Evolutionary conservation across 2,329 filamentous ascomycete species (phyloP), one percentile per base, ranked within the genome.

Genomic region (Paraphoma chrysanthemicola): DNA sequence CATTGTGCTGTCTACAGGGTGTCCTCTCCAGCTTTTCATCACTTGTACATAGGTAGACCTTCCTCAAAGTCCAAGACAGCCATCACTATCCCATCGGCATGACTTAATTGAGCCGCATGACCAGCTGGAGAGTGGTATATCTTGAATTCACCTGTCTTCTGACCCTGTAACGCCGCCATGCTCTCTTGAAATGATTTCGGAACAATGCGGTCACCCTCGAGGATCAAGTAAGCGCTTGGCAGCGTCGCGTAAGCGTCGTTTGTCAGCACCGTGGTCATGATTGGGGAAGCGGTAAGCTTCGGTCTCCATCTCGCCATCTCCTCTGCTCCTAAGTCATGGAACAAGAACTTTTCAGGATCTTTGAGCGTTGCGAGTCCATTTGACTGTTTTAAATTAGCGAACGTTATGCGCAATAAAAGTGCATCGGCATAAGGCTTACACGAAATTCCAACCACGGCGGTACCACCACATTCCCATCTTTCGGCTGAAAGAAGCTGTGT

Each of bases 381-480:
- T 29, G 39, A 43, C 10, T 23, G 23, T 51, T 48, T 16, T 61
- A 12, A 48, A 16, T 51, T 47, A 16, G 16, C 7, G 17, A n/a
- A 47, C 8, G 14, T 17, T 14, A 7, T 14, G 44, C 23, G n/a
- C 9, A 14, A 3, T 11, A 12, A 31, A 3, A 14, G 16, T 6
- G 6, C 3, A 18, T 18, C 10, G 10, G n/a, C 8, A 8, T 11
- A 12, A 6, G 16, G 39, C 58, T 58, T 38, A 58, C 54, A 48
- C 58, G 55, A 38, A 54, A 61, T 31, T 50, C 29, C 48, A 61
- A 31, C 48, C 31, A 61, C 28, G 58, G 48, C 28, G 54, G 55
- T 23, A 45, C 43, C 12, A 55, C 41, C 38, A 48, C 31, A 16
- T 16, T 38, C 23, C 47, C 55, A 51, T 58, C 55, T 36, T 61